Percentiles rank a stretch among this genome's conserved stretches.
phyloP scores from a whole-genome alignment of 2,329 filamentous ascomycete species.

The Didymosphaeria variabile region DNA sequence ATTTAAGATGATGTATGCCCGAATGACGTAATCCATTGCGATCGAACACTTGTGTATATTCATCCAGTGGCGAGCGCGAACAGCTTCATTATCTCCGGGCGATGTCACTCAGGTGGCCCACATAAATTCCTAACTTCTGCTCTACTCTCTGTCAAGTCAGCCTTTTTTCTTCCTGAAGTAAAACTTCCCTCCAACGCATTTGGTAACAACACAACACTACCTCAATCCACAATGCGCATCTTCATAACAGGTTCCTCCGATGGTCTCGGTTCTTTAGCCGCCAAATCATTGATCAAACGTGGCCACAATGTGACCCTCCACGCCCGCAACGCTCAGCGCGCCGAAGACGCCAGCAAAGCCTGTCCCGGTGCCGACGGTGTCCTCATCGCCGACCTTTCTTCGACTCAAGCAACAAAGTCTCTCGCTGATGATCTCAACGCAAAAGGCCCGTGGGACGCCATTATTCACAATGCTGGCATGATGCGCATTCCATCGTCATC shows the following conservation, averaged over 20 bases:
- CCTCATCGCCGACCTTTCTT: conserved; percentile 63
- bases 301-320: conserved; percentile 67
- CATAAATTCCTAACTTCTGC: too few species aligned
- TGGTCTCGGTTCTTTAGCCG: conserved; percentile 63
- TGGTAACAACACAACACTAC: neutral
- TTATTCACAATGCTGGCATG: conserved; percentile 67
- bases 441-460: conserved; percentile 61
- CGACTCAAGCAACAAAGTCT: conserved; percentile 59
- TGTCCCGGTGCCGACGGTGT: conserved; percentile 62
- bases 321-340: conserved; percentile 64
- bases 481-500: conserved; percentile 45
- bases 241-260: conserved; percentile 68
- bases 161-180: too few species aligned
- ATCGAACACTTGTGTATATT: neutral
- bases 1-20: neutral
- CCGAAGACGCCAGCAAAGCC: conserved; percentile 57
- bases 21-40: neutral
- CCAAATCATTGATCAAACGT: conserved; percentile 58
- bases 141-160: too few species aligned
- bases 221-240: conserved; percentile 53
- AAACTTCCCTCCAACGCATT: neutral
- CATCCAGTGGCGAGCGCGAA: too few species aligned
- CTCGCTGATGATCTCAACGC: conserved; percentile 62
- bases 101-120: too few species aligned
- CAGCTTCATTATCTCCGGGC: too few species aligned